Conservation (phyloP, 2,329 filamentous ascomycete species). For the Cercospora zeae-maydis region DNA sequence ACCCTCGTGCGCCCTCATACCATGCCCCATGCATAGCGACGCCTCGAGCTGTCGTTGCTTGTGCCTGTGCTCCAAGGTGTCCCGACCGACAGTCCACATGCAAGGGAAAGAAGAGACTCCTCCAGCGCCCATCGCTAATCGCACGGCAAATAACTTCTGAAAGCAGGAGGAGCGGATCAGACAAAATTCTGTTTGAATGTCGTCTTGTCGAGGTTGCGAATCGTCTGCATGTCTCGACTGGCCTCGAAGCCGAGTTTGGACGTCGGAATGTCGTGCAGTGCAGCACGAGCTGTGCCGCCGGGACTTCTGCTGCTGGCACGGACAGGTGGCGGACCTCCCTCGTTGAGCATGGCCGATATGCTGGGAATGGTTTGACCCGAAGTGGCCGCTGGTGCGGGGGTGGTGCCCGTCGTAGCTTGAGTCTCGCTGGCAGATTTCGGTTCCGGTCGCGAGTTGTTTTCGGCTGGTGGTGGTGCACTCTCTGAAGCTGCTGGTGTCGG, state of each 20-base stretch:
- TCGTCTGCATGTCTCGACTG: slow-evolving; percentile 36
- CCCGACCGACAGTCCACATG: not conserved
- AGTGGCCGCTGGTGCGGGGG: slow-evolving; percentile 34
- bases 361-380: slow-evolving; percentile 49
- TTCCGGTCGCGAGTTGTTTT: slow-evolving; percentile 33
- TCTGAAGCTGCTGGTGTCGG: slow-evolving; percentile 17
- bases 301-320: slow-evolving; percentile 35
- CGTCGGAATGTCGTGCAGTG: slow-evolving; percentile 37
- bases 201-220: slow-evolving; percentile 38
- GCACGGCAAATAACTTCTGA: not conserved
- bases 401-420: slow-evolving; percentile 39
- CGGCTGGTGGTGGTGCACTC: slow-evolving; percentile 31
- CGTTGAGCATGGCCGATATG: slow-evolving; percentile 49
- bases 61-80: not conserved
- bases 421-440: slow-evolving; percentile 25
- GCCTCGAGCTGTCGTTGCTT: not conserved
- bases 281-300: slow-evolving; percentile 25
- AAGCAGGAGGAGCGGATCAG: not conserved
- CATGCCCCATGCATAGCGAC: no score
- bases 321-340: slow-evolving; percentile 27
- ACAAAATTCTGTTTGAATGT: slow-evolving; percentile 34
- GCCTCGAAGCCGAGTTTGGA: slow-evolving; percentile 40
- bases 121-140: slow-evolving; percentile 16
- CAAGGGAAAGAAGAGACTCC: not conserved
- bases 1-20: no score